Evolutionary conservation across 2,329 filamentous ascomycete genomes (phyloP).

Genomic region (Colletotrichum graminicola): DNA sequence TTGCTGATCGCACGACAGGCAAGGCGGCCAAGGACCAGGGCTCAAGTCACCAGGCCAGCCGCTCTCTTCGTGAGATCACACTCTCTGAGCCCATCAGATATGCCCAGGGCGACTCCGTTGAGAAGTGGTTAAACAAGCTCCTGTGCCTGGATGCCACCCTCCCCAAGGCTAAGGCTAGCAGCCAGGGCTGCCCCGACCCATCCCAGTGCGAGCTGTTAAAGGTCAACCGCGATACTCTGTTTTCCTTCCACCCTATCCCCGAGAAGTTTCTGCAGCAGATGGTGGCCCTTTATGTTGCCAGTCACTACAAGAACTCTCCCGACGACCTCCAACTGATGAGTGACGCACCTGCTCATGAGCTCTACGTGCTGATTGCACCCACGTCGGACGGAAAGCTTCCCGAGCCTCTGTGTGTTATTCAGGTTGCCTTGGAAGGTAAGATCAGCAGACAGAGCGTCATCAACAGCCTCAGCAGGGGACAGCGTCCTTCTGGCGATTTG

Average conservation of each 20-base stretch:
- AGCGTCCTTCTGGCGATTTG: conserved; percentile 89
- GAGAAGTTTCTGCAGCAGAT: conserved; percentile 98
- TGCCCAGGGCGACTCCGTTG: conserved; percentile 87
- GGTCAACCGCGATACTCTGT: conserved; percentile 96
- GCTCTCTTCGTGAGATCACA: conserved; percentile 91
- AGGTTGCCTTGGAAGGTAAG: conserved; percentile 92
- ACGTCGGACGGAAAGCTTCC: conserved; percentile 84
- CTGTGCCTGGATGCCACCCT: conserved; percentile 94
- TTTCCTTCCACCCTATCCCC: conserved; percentile 97
- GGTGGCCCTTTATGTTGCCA: conserved; percentile 97
- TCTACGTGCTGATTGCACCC: conserved; percentile 93
- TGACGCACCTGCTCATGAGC: conserved; percentile 94
- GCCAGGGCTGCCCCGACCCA: conserved; percentile 88
- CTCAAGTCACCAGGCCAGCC: conserved; percentile 70
- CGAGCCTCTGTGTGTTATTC: conserved; percentile 93
- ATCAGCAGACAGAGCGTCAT: conserved; percentile 95
- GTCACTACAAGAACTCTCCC: conserved; percentile 97
- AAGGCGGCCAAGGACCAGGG: conserved; percentile 75
- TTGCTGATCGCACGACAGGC: conserved; percentile 84
- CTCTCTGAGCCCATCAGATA: conserved; percentile 96
- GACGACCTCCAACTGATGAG: conserved; percentile 99
- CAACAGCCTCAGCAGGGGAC: conserved; percentile 88
- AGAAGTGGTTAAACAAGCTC: conserved; percentile 95
- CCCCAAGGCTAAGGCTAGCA: conserved; percentile 78
- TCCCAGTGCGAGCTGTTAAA: conserved; percentile 91